Base-by-base conservation (phyloP, 2,329 filamentous ascomycete genomes). In the Trichoderma breve region DNA sequence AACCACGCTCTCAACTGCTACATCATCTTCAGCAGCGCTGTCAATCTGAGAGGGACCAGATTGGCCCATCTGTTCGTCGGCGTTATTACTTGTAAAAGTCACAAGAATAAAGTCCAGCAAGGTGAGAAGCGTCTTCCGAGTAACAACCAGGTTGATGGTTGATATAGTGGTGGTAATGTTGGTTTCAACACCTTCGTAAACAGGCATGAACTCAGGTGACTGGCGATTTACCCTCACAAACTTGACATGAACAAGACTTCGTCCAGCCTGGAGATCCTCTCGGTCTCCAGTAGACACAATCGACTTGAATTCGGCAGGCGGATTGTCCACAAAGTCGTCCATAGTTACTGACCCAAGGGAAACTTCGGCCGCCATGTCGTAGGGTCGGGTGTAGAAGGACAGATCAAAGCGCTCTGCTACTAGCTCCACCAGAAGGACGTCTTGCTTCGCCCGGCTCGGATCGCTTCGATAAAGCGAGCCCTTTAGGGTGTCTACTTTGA, bases 131-230 rank as follows among this genome's bases (percentile, higher is more conserved):
- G 97, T 99, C 81, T 92, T 95, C 75, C 97, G 88, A 0, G 97
- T 99, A 9, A 99, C 94, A 39, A 99, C 90, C 26, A 99, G 82
- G 79, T 98, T 98, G 83, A 99, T 97, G 0, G 96, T 99, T 0
- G 96, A 98, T 14, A 99, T 91, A 0, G 91, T 90, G 2, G 96
- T 92, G 73, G 97, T 94, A 58, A 99, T 87, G 76, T 99, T 98
- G 32, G 92, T 98, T 74, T 97, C 94, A 70, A 98, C 92, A 1
- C 95, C 94, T 78, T 98, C 94, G 76, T 97, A 98, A 3, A 94
- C 91, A 1, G 92, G 90, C 86, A 94, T 91, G 77, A 98, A 97
- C 78, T 99, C 95, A 0, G 97, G 97, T 2, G 96, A 98, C 65
- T 94, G 90, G 36, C 89, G 91, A 77, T 96, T 98, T 72, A 98